Conservation (phyloP, 805 yeast genomes). For the Hagleromyces aurorensis region DNA sequence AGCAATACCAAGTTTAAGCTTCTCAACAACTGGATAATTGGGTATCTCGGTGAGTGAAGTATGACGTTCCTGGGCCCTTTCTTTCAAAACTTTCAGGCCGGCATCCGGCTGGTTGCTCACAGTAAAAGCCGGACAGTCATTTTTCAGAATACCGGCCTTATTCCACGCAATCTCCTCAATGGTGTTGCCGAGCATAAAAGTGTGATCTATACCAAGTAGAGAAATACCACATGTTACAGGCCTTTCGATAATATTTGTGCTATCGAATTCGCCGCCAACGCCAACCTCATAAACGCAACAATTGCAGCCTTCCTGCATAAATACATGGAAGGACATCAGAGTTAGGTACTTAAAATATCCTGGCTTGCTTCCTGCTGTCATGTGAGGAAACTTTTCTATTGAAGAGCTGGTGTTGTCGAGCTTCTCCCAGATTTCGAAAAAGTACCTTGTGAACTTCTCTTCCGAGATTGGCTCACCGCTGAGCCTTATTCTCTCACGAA, state of each 20-base stretch:
- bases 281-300: slow-evolving; percentile 97
- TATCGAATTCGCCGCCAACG: slow-evolving; percentile 95
- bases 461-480: slow-evolving; percentile 82
- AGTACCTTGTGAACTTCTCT: slow-evolving; percentile 73
- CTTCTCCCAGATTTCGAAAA: slow-evolving; percentile 90
- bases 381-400: slow-evolving; percentile 55
- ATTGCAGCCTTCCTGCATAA: slow-evolving; percentile 80
- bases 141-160: slow-evolving; percentile 87
- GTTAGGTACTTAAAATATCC: slow-evolving; percentile 91
- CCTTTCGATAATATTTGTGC: slow-evolving; percentile 76
- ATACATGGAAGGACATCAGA: slow-evolving; percentile 82
- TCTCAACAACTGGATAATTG: slow-evolving; percentile 32
- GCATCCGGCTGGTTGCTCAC: slow-evolving; percentile 50
- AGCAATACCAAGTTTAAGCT: slow-evolving; percentile 54
- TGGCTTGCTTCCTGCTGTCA: slow-evolving; percentile 70
- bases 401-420: slow-evolving; percentile 53
- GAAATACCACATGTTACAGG: slow-evolving; percentile 86
- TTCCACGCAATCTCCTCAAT: slow-evolving; percentile 91
- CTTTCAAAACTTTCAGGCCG: slow-evolving; percentile 47
- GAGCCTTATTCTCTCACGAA: slow-evolving; percentile 83
- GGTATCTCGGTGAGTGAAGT: slow-evolving; percentile 47
- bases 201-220: slow-evolving; percentile 87
- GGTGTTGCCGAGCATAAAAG: slow-evolving; percentile 77
- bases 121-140: slow-evolving; percentile 55
- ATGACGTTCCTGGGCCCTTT: slow-evolving; percentile 61